Evolutionary conservation across 2,329 filamentous ascomycete genomes (phyloP), one percentile per base, ranked within the genome.

Genomic region (Colletotrichum sojae): DNA sequence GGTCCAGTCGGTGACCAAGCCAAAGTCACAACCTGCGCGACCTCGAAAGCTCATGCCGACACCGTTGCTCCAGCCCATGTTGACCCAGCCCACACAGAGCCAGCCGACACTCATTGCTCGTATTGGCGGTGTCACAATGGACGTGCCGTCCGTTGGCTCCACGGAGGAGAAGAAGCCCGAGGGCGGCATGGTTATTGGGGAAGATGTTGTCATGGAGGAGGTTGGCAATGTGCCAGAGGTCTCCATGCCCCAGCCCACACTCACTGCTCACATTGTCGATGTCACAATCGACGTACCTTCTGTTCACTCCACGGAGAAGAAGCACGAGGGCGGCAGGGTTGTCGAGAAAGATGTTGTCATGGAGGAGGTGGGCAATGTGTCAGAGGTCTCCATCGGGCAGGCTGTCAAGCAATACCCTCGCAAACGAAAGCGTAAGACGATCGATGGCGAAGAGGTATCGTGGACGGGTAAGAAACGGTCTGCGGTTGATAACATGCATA

Each of bases 391-490:
- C 4, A 88, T 88, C n/a, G 76, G 84, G 4, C 80, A 82, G 9
- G 83, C 85, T 1, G 85, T 88, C 67, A 88, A 88, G 73, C 78
- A 78, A 10, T 83, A 85, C 46, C 81, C 81, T 6, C 81, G 84
- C 22, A 78, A 81, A 46, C 80, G 85, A 67, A 86, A 84, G 73
- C 81, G 82, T 15, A 86, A 86, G 73, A 80, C 77, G 72, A 81
- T 85, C 60, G 76, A 82, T 25, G 83, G 83, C 9, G 81, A 74
- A 6, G 77, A 78, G 60, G 69, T 73, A 1, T 49, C 54, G 10
- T 31, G 65, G 20, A 56, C 54, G 1, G 63, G 63, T 2, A 59
- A 46, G 45, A 39, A 49, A 9, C 71, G 60, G 20, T 40, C 8
- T 36, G 31, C 56, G 10, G 12, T 36, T 20, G n/a, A 18, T 16